Evolutionary conservation across 116 monocot genomes (phyloP).

Genomic region (Phalaenopsis hybrid): DNA sequence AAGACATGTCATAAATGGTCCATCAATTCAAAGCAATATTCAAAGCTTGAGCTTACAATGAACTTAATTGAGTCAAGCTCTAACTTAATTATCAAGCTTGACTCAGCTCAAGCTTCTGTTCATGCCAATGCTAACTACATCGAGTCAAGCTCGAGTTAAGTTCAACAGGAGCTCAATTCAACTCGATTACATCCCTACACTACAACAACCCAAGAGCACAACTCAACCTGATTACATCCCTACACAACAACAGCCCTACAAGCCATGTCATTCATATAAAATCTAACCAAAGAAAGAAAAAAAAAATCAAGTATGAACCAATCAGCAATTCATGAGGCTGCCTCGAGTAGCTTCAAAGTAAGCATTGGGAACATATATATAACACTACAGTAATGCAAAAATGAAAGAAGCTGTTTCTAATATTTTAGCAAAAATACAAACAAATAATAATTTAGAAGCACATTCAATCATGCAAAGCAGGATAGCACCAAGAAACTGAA

Average conservation of each 20-base stretch:
- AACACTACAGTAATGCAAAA: not conserved
- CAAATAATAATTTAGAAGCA: not conserved
- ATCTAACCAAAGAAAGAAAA: not conserved
- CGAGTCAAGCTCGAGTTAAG: no score
- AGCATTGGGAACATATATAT: not conserved
- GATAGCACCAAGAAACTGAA: not conserved
- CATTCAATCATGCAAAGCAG: conserved; percentile 1
- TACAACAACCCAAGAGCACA: not conserved
- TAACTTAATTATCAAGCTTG: no score
- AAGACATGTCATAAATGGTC: no score
- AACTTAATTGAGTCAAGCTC: no score
- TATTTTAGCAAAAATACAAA: not conserved
- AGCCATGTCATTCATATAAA: not conserved
- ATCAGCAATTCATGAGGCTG: not conserved
- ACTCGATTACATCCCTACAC: no score
- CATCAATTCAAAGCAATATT: no score
- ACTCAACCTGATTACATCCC: no score
- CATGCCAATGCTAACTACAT: no score
- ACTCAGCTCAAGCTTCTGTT: no score
- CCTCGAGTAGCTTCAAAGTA: not conserved
- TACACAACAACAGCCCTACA: not conserved
- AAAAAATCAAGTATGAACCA: not conserved
- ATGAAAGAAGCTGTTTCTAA: not conserved
- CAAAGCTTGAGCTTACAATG: no score
- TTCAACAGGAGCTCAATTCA: no score